A percentile compares a stretch with the other conserved stretches of the same genome.
Conservation (phyloP, 345 rosid genomes). For the Eucalyptus viminalis region DNA sequence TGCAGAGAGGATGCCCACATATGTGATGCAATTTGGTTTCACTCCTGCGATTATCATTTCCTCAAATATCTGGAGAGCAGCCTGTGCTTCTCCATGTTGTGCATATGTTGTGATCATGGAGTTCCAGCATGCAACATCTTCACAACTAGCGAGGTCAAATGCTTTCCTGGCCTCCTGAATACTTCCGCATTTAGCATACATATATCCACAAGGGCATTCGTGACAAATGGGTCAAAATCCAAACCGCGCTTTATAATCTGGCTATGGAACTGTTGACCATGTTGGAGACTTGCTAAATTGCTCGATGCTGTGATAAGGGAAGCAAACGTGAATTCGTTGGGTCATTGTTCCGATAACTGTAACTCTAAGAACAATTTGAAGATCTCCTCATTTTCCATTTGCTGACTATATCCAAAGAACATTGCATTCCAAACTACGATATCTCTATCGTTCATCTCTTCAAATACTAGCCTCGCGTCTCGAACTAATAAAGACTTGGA, state of each 20-base stretch:
- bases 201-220: conserved; percentile 61
- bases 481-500: conserved; percentile 35
- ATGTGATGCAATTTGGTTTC: conserved; percentile 56
- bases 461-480: conserved; percentile 56
- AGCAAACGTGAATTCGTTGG: conserved; percentile 54
- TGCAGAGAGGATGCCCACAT: conserved; percentile 63
- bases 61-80: conserved; percentile 42
- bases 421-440: conserved; percentile 76
- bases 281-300: conserved; percentile 49
- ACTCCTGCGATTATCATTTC: conserved; percentile 40
- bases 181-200: conserved; percentile 80
- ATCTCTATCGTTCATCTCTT: conserved; percentile 52
- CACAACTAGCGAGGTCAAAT: conserved; percentile 19
- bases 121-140: conserved; percentile 63
- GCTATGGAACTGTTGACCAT: conserved; percentile 56
- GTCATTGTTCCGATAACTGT: conserved; percentile 29
- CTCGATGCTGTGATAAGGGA: conserved; percentile 52
- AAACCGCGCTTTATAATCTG: conserved; percentile 35
- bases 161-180: conserved; percentile 39
- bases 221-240: conserved; percentile 32
- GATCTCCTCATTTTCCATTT: conserved; percentile 50
- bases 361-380: conserved; percentile 37
- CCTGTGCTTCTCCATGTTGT: conserved; percentile 53
- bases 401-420: conserved; percentile 56
- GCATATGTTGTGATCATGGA: conserved; percentile 58